These are phyloP conservation scores for Ensete glaucum DNA, from an alignment of 176 grass and related monocot species.

Conservation along the genomic window DNA sequence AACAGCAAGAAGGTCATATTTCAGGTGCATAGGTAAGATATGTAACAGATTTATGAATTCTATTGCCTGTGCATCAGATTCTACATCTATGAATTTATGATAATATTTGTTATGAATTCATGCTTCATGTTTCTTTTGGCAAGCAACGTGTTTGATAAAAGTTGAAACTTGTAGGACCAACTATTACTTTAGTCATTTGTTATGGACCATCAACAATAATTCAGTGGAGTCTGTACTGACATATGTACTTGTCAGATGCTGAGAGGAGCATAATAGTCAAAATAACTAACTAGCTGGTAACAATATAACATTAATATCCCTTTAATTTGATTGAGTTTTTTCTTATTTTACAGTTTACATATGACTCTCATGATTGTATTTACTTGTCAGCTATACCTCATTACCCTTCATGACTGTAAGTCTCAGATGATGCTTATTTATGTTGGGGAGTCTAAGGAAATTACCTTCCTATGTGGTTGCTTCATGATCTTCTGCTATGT, in stretches of 20 bases:
- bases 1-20: constrained; percentile 99
- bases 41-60: not conserved
- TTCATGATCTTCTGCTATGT: not conserved
- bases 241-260: not conserved
- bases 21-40: constrained; percentile 86
- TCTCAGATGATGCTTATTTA: not conserved
- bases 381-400: too few species aligned
- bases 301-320: not conserved
- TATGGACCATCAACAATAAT: not conserved
- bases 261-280: not conserved
- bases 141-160: not conserved
- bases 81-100: not conserved
- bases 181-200: too few species aligned
- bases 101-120: not conserved
- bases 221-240: not conserved
- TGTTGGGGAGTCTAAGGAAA: not conserved
- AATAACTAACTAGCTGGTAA: not conserved
- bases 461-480: not conserved
- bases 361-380: too few species aligned
- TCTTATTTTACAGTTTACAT: too few species aligned
- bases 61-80: not conserved
- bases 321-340: too few species aligned
- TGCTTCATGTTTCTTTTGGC: not conserved
- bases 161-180: not conserved
- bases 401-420: not conserved